These are phyloP conservation scores for Sordariomycetes sp. DNA, from an alignment of 2,329 filamentous ascomycete genomes.

Conservation along the genomic window DNA sequence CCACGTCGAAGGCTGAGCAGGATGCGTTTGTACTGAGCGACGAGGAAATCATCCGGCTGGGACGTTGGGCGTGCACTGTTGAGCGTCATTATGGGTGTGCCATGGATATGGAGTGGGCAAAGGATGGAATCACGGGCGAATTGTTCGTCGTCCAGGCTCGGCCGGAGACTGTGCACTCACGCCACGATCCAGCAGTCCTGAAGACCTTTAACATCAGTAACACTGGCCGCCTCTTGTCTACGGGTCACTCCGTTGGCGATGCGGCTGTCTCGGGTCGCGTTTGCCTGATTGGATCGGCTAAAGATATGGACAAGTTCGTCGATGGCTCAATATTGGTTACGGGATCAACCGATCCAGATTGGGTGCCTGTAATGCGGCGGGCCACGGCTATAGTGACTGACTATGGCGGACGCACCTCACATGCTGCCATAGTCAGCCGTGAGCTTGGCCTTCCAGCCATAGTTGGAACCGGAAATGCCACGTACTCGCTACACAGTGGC, in stretches of 20 bases:
- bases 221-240: slow-evolving; percentile 16
- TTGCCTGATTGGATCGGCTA: slow-evolving; percentile 19
- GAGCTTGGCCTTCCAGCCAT: slow-evolving; percentile 26
- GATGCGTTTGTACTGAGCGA: slow-evolving; percentile 20
- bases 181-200: slow-evolving; percentile 15
- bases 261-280: slow-evolving; percentile 20
- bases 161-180: slow-evolving; percentile 26
- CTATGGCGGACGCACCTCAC: slow-evolving; percentile 25
- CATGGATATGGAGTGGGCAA: slow-evolving; percentile 30
- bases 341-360: slow-evolving; percentile 24
- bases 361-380: slow-evolving; percentile 27
- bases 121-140: slow-evolving; percentile 16
- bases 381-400: slow-evolving; percentile 25
- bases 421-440: slow-evolving; percentile 29
- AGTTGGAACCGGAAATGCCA: slow-evolving; percentile 23
- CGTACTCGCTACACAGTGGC: slow-evolving; percentile 23
- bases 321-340: slow-evolving; percentile 24
- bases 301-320: slow-evolving; percentile 20
- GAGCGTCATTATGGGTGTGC: slow-evolving; percentile 23
- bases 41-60: slow-evolving; percentile 22
- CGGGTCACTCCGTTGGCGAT: slow-evolving; percentile 21
- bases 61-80: slow-evolving; percentile 22
- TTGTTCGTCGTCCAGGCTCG: slow-evolving; percentile 26
- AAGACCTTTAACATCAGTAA: slow-evolving; percentile 20
- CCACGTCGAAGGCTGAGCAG: slow-evolving; percentile 23